phyloP scores from a whole-genome alignment of 495 filamentous ascomycete genomes.

The Tirmania nivea region DNA sequence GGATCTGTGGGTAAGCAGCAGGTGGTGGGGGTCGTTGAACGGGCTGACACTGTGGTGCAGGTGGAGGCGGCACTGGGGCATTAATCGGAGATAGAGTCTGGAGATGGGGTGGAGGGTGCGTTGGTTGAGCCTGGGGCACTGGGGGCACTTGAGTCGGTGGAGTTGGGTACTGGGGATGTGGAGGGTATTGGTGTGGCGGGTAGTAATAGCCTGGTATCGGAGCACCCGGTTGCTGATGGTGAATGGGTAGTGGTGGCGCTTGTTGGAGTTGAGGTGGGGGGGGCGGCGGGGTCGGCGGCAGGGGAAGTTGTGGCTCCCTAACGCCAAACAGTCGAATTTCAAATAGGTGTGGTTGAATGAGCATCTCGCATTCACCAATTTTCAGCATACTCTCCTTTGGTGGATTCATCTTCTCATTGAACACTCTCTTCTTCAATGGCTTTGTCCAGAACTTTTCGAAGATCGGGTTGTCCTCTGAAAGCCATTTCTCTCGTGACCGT shows the following conservation, averaged over 20 bases:
- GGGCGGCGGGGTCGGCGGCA: neutral
- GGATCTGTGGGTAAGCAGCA: neutral
- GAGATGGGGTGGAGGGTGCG: neutral
- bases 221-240: neutral
- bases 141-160: neutral
- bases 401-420: constrained; percentile 46
- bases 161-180: neutral
- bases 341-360: constrained; percentile 77
- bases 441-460: constrained; percentile 92
- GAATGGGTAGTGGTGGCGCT: neutral
- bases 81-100: neutral
- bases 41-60: neutral
- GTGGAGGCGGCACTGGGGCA: neutral
- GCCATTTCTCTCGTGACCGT: constrained; percentile 74
- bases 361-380: constrained; percentile 58
- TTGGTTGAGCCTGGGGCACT: neutral
- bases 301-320: constrained; percentile 32
- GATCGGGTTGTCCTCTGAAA: constrained; percentile 46
- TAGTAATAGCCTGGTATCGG: neutral
- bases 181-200: neutral
- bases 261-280: neutral
- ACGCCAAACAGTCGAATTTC: constrained; percentile 70
- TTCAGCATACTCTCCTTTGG: constrained; percentile 70
- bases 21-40: neutral
- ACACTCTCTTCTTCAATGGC: constrained; percentile 45